Evolutionary conservation across 257 asterid species (phyloP), one percentile per base, ranked within the genome.

Genomic region (Mentha longifolia): DNA sequence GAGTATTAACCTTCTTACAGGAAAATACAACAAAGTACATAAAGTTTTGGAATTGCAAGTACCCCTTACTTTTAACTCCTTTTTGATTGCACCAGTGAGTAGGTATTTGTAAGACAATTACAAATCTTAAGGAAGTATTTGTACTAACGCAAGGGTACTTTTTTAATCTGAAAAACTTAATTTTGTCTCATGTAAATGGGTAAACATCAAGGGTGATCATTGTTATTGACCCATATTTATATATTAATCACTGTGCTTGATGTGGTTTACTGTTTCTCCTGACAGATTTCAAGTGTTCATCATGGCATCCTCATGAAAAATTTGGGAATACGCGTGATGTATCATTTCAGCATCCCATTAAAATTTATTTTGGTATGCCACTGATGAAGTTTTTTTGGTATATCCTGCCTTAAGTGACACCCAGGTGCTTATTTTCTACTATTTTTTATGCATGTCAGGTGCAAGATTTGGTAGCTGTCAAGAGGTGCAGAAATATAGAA

Each of bases 271-370:
- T 16, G 7, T 28, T 71, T 61, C 63, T 49, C 61, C 78, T 69
- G 57, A 28, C 71, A 95, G 99, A 92, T 65, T 89, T 92, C 82
- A 88, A 82, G 80, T 85, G 97, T 78, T 80, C 89, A 57, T 50
- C 85, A 56, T 95, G 99, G 99, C 65, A 60, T 66, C 84, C 89
- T 65, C 85, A 85, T 82, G 95, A 83, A 67, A 86, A 82, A 67
- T 78, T 81, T 73, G 98, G 96, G 73, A 85, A 86, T 74, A 76
- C 87, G 41, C 96, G 98, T 33, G 84, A 84, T 52, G 84, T 83
- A 69, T 89, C 98, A 65, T 95, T 95, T 84, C 98, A 84, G 71
- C 99, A 95, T 83, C 99, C 99, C 72, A 92, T 95, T 62, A 95
- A 95, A 83, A 25, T 95, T 60, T 95, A 95, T 76, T 84, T 95